These are phyloP conservation scores for Populus deltoides DNA, from an alignment of 345 rosid species.

Conservation along the genomic window DNA sequence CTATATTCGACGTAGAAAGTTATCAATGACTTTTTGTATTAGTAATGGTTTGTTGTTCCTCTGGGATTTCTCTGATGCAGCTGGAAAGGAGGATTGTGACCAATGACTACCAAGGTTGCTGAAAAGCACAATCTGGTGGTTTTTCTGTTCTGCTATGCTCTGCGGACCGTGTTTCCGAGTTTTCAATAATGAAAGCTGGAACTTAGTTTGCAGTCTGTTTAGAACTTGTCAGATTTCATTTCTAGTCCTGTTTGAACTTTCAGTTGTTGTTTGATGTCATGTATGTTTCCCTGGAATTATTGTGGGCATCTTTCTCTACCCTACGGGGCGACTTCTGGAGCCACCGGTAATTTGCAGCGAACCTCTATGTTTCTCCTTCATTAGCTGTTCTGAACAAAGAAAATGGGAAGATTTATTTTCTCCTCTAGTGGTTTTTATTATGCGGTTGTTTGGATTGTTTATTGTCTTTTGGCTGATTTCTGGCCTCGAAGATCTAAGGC, in stretches of 20 bases:
- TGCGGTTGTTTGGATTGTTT: not conserved
- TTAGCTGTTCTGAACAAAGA: not conserved
- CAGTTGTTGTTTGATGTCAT: not conserved
- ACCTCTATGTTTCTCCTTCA: not conserved
- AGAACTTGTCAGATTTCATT: not conserved
- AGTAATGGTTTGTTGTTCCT: not conserved
- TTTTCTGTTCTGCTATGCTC: not conserved
- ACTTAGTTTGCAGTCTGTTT: not conserved
- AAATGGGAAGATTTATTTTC: not conserved
- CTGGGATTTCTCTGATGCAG: not conserved
- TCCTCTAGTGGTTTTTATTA: not conserved
- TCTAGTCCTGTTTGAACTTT: not conserved
- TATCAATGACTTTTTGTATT: not conserved
- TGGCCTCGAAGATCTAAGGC: not conserved
- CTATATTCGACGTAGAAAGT: not conserved
- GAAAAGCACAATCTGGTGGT: not conserved
- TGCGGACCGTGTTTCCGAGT: not conserved
- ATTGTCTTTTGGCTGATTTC: not conserved
- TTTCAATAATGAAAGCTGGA: not conserved
- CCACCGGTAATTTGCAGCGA: not conserved
- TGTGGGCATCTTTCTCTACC: not conserved
- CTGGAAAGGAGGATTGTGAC: not conserved
- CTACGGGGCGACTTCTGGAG: not conserved
- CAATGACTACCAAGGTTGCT: not conserved
- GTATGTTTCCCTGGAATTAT: not conserved